phyloP scores from a whole-genome alignment of 164 flowering plant species.

The Brasenia schreberi region DNA sequence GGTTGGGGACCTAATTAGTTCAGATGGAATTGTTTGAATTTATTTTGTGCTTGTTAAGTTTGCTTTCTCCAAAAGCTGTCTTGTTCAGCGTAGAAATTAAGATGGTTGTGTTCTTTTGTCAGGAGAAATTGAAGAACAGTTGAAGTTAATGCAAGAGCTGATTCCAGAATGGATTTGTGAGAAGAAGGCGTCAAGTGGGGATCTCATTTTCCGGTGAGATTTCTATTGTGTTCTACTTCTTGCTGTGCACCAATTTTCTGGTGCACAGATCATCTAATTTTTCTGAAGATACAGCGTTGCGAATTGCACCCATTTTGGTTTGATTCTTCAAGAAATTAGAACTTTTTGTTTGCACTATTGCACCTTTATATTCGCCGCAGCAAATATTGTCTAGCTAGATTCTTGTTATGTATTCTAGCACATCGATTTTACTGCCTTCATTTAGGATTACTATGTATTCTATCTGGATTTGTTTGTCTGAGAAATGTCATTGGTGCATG shows the following conservation, averaged over 20 bases:
- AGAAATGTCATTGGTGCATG: neutral
- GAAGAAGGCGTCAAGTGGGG: constrained; percentile 41
- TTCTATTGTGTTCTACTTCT: neutral
- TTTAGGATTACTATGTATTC: no score
- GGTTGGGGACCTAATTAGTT: neutral
- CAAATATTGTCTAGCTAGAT: no score
- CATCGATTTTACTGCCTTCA: no score
- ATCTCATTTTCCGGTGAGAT: constrained; percentile 42
- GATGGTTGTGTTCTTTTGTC: constrained; percentile 2
- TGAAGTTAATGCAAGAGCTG: constrained; percentile 44
- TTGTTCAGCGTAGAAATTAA: neutral
- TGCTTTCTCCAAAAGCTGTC: neutral
- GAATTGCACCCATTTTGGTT: no score
- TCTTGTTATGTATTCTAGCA: no score
- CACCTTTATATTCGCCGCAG: no score
- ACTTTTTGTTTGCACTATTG: no score
- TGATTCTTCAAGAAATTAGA: no score
- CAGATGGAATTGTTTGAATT: neutral
- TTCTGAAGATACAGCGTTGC: no score
- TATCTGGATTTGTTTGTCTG: neutral
- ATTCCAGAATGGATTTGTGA: constrained; percentile 66
- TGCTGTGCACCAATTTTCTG: no score
- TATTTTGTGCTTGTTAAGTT: neutral
- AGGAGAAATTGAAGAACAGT: constrained; percentile 74
- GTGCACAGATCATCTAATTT: no score